Conservation (phyloP, 768 basidiomycete species). For the Dioszegia hungarica region DNA sequence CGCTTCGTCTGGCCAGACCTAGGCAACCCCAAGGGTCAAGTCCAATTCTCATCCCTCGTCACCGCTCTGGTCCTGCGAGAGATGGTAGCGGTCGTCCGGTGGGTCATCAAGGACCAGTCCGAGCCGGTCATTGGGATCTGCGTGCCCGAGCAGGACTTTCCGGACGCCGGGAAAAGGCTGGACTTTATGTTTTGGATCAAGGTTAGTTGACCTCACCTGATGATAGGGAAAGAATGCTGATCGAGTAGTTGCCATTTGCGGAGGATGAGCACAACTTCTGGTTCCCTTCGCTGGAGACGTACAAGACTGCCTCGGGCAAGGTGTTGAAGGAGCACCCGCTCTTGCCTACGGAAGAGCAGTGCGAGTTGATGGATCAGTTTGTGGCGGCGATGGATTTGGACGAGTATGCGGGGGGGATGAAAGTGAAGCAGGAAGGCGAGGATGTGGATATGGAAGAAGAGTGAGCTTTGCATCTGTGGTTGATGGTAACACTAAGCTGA, state of each 20-base stretch:
- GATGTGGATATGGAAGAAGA: conserved; percentile 14
- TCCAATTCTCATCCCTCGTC: conserved; percentile 79
- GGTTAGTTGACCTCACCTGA: conserved; percentile 52
- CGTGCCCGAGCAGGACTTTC: conserved; percentile 60
- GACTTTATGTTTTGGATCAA: conserved; percentile 81
- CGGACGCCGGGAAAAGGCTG: conserved; percentile 48
- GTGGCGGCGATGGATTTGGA: conserved; percentile 88
- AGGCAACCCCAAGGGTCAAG: conserved; percentile 62
- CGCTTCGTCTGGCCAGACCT: conserved; percentile 79
- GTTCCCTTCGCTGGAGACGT: conserved; percentile 71
- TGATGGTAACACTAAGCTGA: background rate
- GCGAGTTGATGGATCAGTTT: conserved; percentile 68
- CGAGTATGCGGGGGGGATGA: conserved; percentile 58
- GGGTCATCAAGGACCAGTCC: conserved; percentile 66
- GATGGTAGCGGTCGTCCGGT: conserved; percentile 73
- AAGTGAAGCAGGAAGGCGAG: conserved; percentile 55
- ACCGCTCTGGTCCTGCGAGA: conserved; percentile 69
- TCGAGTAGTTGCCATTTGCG: conserved; percentile 78
- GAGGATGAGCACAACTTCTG: conserved; percentile 86
- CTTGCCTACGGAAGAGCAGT: conserved; percentile 45
- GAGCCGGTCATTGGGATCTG: conserved; percentile 85
- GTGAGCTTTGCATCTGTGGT: background rate
- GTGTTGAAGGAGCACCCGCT: conserved; percentile 60
- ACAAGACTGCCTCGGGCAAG: conserved; percentile 72
- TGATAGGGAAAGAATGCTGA: background rate